These are phyloP conservation scores for Artemisia tridentata DNA, from an alignment of 129 eudicot species.

Conservation along the genomic window DNA sequence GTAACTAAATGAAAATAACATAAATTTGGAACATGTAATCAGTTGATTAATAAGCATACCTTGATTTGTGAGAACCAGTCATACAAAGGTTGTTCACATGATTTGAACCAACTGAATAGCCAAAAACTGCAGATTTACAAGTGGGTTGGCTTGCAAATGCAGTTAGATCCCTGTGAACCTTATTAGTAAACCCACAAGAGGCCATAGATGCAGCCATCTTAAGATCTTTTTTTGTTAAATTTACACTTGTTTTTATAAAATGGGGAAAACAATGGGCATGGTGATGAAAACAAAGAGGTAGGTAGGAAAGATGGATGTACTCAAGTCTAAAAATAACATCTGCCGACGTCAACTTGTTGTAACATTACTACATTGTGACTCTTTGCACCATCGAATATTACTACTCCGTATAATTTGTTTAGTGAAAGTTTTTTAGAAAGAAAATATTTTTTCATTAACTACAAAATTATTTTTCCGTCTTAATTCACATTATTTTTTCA, in stretches of 20 bases:
- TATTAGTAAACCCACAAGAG: slow-evolving; percentile 43
- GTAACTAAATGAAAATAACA: not conserved
- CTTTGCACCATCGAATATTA: too few species aligned
- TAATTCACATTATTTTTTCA: too few species aligned
- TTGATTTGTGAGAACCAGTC: slow-evolving; percentile 25
- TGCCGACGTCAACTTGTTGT: slow-evolving; percentile 1
- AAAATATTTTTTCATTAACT: too few species aligned
- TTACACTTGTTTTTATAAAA: not conserved
- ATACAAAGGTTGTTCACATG: slow-evolving; percentile 30
- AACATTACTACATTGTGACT: too few species aligned
- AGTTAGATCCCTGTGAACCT: slow-evolving; percentile 32
- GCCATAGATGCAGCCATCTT: slow-evolving; percentile 75
- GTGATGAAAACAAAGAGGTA: slow-evolving; percentile 6
- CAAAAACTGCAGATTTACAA: slow-evolving; percentile 28
- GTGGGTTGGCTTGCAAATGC: slow-evolving; percentile 38
- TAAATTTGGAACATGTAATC: not conserved
- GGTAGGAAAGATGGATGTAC: slow-evolving; percentile 4
- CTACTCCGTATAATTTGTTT: too few species aligned
- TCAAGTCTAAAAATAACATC: slow-evolving; percentile 2
- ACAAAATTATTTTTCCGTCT: too few species aligned
- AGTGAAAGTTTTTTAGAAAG: too few species aligned
- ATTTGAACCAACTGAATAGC: slow-evolving; percentile 37
- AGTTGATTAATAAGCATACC: slow-evolving; percentile 16
- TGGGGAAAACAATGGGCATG: slow-evolving; percentile 19
- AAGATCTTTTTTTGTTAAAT: not conserved